Conservation (phyloP, 192 early-diverging fungal species). For the Coemansia biformis region DNA sequence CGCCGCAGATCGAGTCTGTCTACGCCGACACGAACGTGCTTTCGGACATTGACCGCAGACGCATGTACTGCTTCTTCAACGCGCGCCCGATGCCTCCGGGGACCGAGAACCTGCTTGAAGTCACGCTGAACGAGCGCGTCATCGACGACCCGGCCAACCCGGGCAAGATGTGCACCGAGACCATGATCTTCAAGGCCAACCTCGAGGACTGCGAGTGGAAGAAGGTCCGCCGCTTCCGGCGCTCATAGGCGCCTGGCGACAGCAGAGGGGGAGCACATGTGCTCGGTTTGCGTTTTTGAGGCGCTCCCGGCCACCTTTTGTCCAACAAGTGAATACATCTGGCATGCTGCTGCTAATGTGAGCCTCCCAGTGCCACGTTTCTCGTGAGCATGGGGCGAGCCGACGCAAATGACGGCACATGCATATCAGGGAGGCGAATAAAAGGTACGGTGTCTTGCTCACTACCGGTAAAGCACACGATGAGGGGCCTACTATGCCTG, state of each 20-base stretch:
- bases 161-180: slow-evolving; percentile 17
- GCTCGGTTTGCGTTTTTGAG: slow-evolving; percentile 3
- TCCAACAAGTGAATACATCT: too few species aligned
- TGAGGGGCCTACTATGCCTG: too few species aligned
- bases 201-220: slow-evolving; percentile 16
- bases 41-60: slow-evolving; percentile 22
- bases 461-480: neutral
- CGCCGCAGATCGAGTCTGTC: slow-evolving; percentile 16
- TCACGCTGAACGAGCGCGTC: slow-evolving; percentile 26
- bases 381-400: too few species aligned
- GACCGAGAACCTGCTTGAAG: slow-evolving; percentile 7
- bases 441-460: neutral
- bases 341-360: too few species aligned
- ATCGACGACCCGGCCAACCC: slow-evolving; percentile 19
- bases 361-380: too few species aligned
- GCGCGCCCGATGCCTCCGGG: slow-evolving; percentile 14
- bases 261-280: too few species aligned
- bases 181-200: slow-evolving; percentile 26
- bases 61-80: slow-evolving; percentile 47
- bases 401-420: too few species aligned
- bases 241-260: slow-evolving; percentile 3
- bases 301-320: too few species aligned
- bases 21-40: slow-evolving; percentile 34
- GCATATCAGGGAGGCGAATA: too few species aligned
- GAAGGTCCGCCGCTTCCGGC: slow-evolving; percentile 23